Conservation (phyloP, 202 grass and related monocot species). For the Eragrostis tef region DNA sequence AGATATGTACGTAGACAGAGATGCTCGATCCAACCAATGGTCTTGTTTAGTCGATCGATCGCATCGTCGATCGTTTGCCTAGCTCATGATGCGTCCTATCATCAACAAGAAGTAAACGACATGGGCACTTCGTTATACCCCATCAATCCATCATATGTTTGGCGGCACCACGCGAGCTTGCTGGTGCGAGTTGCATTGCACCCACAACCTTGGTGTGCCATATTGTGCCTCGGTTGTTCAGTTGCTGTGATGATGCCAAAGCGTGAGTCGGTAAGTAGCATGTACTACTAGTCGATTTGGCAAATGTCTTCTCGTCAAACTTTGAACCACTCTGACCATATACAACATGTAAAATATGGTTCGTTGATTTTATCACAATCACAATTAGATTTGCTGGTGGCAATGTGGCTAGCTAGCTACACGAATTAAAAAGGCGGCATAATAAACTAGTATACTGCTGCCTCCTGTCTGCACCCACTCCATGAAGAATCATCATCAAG, state of each 20-base stretch:
- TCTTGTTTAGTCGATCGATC: neutral
- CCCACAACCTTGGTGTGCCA: neutral
- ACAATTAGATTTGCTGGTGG: too few species aligned
- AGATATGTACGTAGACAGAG: neutral
- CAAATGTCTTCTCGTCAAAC: too few species aligned
- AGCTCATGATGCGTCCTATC: constrained; percentile 2
- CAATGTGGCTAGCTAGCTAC: too few species aligned
- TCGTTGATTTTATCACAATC: too few species aligned
- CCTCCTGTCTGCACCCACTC: neutral
- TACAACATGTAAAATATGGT: too few species aligned
- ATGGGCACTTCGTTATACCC: constrained; percentile 25
- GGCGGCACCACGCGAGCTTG: neutral
- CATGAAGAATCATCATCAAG: neutral
- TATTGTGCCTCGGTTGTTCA: too few species aligned
- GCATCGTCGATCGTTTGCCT: neutral
- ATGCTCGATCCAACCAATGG: constrained; percentile 1
- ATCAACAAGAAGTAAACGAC: constrained; percentile 5
- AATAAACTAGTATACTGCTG: neutral
- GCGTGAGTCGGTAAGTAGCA: too few species aligned
- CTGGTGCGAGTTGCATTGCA: neutral
- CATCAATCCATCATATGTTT: neutral
- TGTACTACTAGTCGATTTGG: too few species aligned
- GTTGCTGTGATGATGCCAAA: too few species aligned
- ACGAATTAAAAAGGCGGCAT: neutral
- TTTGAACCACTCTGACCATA: too few species aligned